phyloP scores from a whole-genome alignment of 2,329 filamentous ascomycete species.

The Daldinia eschscholtzii region DNA sequence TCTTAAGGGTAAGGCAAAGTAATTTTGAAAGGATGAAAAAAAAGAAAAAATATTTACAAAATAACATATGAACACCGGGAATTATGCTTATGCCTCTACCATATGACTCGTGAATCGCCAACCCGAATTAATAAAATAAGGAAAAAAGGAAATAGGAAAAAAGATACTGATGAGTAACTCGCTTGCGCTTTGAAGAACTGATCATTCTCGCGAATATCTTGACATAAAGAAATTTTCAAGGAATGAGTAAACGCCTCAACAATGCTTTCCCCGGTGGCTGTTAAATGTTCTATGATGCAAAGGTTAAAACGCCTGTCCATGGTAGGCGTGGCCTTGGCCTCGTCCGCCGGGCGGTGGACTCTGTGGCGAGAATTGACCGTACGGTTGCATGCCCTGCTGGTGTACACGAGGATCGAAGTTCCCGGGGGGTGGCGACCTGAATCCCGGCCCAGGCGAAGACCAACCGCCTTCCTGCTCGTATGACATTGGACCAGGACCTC shows the following conservation, averaged over 20 bases:
- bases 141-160: neutral
- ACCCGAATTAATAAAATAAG: slow-evolving; percentile 8
- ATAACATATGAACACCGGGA: slow-evolving; percentile 23
- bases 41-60: slow-evolving; percentile 11
- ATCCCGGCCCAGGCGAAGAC: slow-evolving; percentile 44
- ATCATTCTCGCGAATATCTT: slow-evolving; percentile 4
- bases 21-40: slow-evolving; percentile 3
- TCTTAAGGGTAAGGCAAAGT: neutral
- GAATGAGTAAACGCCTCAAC: slow-evolving; percentile 5
- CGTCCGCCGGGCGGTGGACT: slow-evolving; percentile 42
- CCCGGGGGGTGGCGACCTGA: slow-evolving; percentile 48
- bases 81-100: slow-evolving; percentile 39
- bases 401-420: slow-evolving; percentile 49
- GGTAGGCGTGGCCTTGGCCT: slow-evolving; percentile 44
- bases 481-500: slow-evolving; percentile 47
- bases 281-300: neutral
- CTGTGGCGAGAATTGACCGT: slow-evolving; percentile 43
- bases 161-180: slow-evolving; percentile 12
- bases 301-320: slow-evolving; percentile 51
- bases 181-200: slow-evolving; percentile 8
- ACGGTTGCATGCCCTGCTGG: slow-evolving; percentile 45
- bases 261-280: neutral
- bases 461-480: slow-evolving; percentile 55
- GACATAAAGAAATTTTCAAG: slow-evolving; percentile 2
- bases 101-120: slow-evolving; percentile 19